Base-by-base conservation (phyloP, 108 stramenopile species). In the Pseudonitzschia pungens region DNA sequence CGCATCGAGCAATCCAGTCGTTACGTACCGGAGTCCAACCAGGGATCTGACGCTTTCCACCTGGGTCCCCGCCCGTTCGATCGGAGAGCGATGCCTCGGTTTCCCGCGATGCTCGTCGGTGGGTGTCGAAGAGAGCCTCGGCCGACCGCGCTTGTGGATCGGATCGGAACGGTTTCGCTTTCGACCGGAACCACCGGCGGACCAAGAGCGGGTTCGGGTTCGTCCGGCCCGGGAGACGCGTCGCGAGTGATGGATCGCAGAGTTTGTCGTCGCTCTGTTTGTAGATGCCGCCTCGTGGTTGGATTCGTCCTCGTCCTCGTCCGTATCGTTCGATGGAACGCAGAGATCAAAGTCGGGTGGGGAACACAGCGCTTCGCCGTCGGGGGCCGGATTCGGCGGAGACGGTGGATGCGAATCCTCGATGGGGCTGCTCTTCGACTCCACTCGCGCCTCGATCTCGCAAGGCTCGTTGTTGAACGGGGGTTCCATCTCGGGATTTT, bases 11-110 rank as follows among this genome's bases (percentile, higher is more conserved):
- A 51, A 28, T 12, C 16, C 0, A 21, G 21, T 16, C 45, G 16
- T 11, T 52, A 71, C 72, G 18, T 74, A 79, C 78, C 73, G 55
- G 2, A 60, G 24, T 36, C 73, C 78, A 10, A 74, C 69, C 55
- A 79, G 64, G 20, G 69, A 68, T 16, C 64, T 72, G 2, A 33
- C 59, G 9, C 29, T 72, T 71, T 66, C 27, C 55, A 71, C 41
- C n/a, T 56, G n/a, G 21, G 52, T 56, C 41, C 14, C 45, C 45
- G 2, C 18, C 18, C 14, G 1, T 11, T 2, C 45, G 14, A 4
- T 48, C 14, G 45, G 1, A 2, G 5, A 2, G 14, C 45, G 16
- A 2, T 48, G 10, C 10, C 16, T 48, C 18, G 16, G 45, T 14
- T 4, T 11, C 18, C 18, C 16, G 45, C 18, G 3, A 2, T 18